phyloP scores from a whole-genome alignment of 2,329 filamentous ascomycete genomes.

The Trichoderma sp. region DNA sequence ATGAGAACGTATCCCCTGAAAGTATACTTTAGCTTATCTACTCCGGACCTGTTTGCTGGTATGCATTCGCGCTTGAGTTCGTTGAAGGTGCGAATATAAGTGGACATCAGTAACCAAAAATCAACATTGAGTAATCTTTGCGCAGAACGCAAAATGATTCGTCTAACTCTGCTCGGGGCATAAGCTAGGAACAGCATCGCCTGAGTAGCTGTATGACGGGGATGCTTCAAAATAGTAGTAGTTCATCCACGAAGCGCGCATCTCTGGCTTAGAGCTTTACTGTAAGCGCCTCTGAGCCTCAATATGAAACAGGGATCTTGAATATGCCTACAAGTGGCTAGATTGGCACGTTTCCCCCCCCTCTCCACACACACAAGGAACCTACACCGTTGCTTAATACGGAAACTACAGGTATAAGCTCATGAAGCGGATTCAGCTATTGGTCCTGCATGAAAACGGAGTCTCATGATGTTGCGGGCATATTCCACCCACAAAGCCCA shows the following conservation, averaged over 20 bases:
- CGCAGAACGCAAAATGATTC: neutral
- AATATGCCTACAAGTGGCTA: neutral
- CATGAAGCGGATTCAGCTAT: neutral
- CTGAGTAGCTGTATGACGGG: neutral
- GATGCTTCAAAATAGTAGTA: neutral
- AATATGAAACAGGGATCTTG: neutral
- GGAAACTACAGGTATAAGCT: slow-evolving; percentile 2
- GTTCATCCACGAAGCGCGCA: neutral
- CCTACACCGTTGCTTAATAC: neutral
- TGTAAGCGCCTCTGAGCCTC: neutral
- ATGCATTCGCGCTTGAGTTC: neutral
- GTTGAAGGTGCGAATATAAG: neutral
- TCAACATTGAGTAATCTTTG: neutral
- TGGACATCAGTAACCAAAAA: neutral
- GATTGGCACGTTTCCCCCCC: neutral
- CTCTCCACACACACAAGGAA: neutral
- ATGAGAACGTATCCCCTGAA: neutral
- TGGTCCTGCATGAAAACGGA: neutral
- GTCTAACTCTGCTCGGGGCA: neutral
- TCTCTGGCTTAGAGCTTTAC: neutral
- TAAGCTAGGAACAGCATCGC: neutral
- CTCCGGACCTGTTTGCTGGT: neutral
- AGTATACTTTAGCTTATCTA: too few relatives aligned
- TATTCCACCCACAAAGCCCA: neutral
- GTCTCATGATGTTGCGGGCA: neutral